Evolutionary conservation across 805 yeast genomes (phyloP), one percentile per base, ranked within the genome.

Genomic region (Metschnikowia vanudenii): DNA sequence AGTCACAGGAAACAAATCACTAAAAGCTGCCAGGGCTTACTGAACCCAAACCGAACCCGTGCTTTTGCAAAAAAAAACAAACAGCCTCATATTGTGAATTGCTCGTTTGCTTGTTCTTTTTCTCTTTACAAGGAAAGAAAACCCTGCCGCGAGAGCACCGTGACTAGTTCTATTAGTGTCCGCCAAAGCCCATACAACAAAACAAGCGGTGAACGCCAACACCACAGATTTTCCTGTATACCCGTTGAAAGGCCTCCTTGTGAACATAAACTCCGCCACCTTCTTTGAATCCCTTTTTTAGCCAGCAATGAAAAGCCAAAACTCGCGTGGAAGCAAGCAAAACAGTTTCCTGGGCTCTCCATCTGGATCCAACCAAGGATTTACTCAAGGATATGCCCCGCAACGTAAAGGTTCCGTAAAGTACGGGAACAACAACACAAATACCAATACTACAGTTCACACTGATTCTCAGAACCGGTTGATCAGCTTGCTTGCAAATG

Each of bases 401-500:
- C 47, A 38, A 39, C 47, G 47, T 13, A 44, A 44, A 20, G 31
- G 31, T 10, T 4, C 35, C 6, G 43, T 16, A 10, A 38, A 39
- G 28, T 20, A 13, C n/a, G 39, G 35, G 14, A 28, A n/a, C 16
- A 10, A 30, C 16, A 31, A 31, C 11, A 6, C 37, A 17, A 29
- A 20, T 22, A 11, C 36, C 9, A 37, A 22, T 22, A 33, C 20
- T 18, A 37, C 26, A 1, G 39, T 32, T 3, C 17, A 30, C 3
- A 14, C 20, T 13, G 43, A 39, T 12, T 19, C 43, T 4, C 47
- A 45, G 13, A 36, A 29, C 37, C 39, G 41, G n/a, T 39, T 45
- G 47, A 34, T 45, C 19, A 28, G 40, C 13, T 50, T 55, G 45
- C 46, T 55, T 35, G 55, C 56, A 9, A 41, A 46, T 34, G 47